A percentile compares a stretch with the other conserved stretches of the same genome.
phyloP scores from a whole-genome alignment of 495 filamentous ascomycete genomes.

The Aspergillus cristatus region DNA sequence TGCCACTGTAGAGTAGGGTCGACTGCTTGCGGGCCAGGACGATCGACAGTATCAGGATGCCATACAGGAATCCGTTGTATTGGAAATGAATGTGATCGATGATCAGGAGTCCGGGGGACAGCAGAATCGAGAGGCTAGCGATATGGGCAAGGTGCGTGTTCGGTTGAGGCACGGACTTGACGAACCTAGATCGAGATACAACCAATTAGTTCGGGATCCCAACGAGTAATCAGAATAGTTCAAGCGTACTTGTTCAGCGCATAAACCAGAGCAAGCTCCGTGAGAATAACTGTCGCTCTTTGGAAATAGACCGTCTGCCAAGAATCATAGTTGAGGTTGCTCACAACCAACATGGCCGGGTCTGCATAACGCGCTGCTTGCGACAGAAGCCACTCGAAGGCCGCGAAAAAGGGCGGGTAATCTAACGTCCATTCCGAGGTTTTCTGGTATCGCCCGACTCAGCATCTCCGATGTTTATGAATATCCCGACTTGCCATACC shows the following conservation, averaged over 20 bases:
- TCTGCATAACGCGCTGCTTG: conserved; percentile 69
- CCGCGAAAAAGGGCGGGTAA: conserved; percentile 96
- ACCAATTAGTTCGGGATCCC: neutral
- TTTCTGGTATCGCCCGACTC: conserved; percentile 38
- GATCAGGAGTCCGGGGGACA: conserved; percentile 88
- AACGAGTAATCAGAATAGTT: neutral
- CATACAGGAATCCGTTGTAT: conserved; percentile 96
- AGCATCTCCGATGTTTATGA: neutral
- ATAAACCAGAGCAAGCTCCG: conserved; percentile 74
- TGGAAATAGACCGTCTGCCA: conserved; percentile 94
- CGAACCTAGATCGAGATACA: conserved; percentile 42
- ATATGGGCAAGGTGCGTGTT: conserved; percentile 75
- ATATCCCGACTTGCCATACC: conserved; percentile 26
- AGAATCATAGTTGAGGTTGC: conserved; percentile 73
- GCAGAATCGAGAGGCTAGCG: conserved; percentile 77
- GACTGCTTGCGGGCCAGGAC: conserved; percentile 70
- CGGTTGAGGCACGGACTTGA: conserved; percentile 52
- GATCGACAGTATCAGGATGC: conserved; percentile 75
- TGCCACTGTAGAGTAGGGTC: conserved; percentile 65
- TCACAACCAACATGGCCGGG: conserved; percentile 72
- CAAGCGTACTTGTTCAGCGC: conserved; percentile 65
- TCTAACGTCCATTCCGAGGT: conserved; percentile 99
- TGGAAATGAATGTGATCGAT: conserved; percentile 99
- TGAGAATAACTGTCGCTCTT: conserved; percentile 74
- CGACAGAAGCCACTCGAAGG: conserved; percentile 89